phyloP scores from a whole-genome alignment of 2,329 filamentous ascomycete genomes.

The Colletotrichum lini region DNA sequence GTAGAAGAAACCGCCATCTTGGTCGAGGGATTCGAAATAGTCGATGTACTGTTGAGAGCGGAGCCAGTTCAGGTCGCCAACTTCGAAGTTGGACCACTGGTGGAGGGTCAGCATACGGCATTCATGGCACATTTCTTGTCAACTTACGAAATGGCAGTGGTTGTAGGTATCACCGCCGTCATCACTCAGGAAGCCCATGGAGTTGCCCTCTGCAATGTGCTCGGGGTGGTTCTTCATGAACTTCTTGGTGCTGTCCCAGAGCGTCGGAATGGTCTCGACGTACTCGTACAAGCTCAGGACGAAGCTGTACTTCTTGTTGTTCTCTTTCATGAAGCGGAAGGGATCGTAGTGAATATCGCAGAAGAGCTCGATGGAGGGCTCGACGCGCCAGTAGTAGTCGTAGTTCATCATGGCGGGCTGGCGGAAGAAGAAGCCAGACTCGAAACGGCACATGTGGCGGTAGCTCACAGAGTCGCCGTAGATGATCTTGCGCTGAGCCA shows the following conservation, averaged over 20 bases:
- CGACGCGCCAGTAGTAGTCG: constrained; percentile 99
- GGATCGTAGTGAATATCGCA: constrained; percentile 97
- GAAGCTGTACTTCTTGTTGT: constrained; percentile 99
- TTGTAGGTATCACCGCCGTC: constrained; percentile 95
- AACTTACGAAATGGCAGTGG: constrained; percentile 93
- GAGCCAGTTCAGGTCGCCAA: constrained; percentile 94
- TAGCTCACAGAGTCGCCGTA: constrained; percentile 98
- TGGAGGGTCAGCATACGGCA: constrained; percentile 46
- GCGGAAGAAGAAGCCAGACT: constrained; percentile 99
- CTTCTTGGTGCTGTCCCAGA: constrained; percentile 96
- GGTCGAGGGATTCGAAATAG: constrained; percentile 90
- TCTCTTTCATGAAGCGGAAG: constrained; percentile 96
- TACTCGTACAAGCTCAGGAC: constrained; percentile 97
- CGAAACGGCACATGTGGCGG: constrained; percentile 99
- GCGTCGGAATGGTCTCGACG: constrained; percentile 92
- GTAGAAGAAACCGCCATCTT: constrained; percentile 97
- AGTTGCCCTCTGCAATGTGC: constrained; percentile 87
- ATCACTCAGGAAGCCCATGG: constrained; percentile 91
- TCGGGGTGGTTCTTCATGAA: constrained; percentile 94
- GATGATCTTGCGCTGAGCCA: constrained; percentile 95
- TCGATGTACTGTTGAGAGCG: constrained; percentile 90
- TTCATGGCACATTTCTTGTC: background rate
- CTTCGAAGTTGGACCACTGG: constrained; percentile 99
- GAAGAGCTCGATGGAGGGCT: constrained; percentile 95
- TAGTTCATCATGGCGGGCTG: constrained; percentile 95